Percentiles rank a stretch among this genome's conserved stretches.
Evolutionary conservation across 257 asterid species (phyloP).

Genomic region (Solanum okadae): DNA sequence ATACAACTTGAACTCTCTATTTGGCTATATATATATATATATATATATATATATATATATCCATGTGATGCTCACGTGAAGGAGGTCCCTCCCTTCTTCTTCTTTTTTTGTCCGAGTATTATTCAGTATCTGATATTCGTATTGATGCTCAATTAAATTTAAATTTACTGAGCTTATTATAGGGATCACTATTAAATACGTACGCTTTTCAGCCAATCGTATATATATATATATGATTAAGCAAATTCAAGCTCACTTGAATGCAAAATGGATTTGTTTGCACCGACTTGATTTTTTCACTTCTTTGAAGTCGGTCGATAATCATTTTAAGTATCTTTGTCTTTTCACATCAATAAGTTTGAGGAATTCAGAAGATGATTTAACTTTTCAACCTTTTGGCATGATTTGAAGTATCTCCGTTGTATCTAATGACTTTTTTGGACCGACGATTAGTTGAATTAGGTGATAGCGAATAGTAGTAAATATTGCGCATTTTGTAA

Average conservation of each 20-base stretch:
- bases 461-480: neutral
- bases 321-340: neutral
- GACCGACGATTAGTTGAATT: neutral
- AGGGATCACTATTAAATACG: accelerated
- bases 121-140: accelerated
- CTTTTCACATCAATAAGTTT: neutral
- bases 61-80: conserved; percentile 8
- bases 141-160: neutral
- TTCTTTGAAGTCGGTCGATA: too few relatives aligned
- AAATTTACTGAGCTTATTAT: neutral
- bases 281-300: neutral
- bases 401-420: too few relatives aligned
- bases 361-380: too few relatives aligned
- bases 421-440: too few relatives aligned
- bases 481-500: neutral
- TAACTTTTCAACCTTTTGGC: neutral
- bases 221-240: too few relatives aligned
- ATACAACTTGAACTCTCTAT: neutral
- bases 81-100: neutral
- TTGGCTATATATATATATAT: too few relatives aligned
- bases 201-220: too few relatives aligned
- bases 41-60: too few relatives aligned
- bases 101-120: neutral
- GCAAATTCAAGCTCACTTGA: too few relatives aligned
- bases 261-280: too few relatives aligned